Evolutionary conservation across 805 yeast genomes (phyloP).

Genomic region (Myxozyma nipponensis): DNA sequence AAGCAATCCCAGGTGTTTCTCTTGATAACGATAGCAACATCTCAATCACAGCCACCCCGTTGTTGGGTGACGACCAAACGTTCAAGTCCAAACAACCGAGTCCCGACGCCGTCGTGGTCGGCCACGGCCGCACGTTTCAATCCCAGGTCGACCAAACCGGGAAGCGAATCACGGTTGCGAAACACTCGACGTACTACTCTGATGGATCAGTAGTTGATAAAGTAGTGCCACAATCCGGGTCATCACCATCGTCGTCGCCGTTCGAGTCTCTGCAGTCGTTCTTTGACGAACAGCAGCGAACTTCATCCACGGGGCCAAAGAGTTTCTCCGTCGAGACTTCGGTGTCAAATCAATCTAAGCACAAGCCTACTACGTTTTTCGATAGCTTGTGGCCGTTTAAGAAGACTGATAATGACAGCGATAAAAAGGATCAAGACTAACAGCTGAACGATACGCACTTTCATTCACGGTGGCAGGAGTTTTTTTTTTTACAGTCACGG

Average conservation of each 20-base stretch:
- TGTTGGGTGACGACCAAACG: conserved; percentile 11
- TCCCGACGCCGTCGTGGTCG: conserved; percentile 13
- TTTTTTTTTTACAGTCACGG: too few species aligned
- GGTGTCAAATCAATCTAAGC: not conserved
- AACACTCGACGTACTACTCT: conserved; percentile 7
- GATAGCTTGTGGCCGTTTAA: conserved; percentile 1
- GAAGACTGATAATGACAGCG: not conserved
- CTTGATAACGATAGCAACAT: not conserved
- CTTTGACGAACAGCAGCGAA: too few species aligned
- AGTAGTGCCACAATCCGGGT: not conserved
- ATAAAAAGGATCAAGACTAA: not conserved
- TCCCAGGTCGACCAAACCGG: conserved; percentile 7
- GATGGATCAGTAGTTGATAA: conserved; percentile 18
- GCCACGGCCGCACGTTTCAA: conserved; percentile 6
- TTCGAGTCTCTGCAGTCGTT: too few species aligned
- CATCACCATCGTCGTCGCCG: not conserved
- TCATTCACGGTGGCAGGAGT: too few species aligned
- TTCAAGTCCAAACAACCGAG: conserved; percentile 8
- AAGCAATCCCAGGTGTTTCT: not conserved
- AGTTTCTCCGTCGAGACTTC: not conserved
- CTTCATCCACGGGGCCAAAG: too few species aligned
- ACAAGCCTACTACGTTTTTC: not conserved
- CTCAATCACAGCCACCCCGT: conserved; percentile 16
- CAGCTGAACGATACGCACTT: too few species aligned
- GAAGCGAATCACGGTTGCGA: conserved; percentile 8